Conservation (phyloP, 2,329 filamentous ascomycete genomes). For the Ophiocordyceps camponoti-floridani region DNA sequence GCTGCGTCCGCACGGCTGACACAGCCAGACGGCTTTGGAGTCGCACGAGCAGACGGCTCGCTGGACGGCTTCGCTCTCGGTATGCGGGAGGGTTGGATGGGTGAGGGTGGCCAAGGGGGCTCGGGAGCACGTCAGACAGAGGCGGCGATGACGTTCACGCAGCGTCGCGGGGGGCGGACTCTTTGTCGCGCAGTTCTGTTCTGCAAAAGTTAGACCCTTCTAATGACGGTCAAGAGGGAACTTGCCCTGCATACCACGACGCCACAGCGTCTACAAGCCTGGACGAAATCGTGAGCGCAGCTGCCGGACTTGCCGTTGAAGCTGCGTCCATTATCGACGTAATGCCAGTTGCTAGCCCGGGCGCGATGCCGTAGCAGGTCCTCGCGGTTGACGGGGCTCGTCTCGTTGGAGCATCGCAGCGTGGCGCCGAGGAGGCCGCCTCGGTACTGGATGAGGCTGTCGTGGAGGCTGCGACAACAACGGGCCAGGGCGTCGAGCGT, state of each 20-base stretch:
- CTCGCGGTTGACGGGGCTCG: slow-evolving; percentile 31
- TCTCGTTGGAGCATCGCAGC: slow-evolving; percentile 64
- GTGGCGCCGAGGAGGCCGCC: slow-evolving; percentile 55
- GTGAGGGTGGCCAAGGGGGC: slow-evolving; percentile 45
- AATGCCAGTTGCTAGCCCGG: slow-evolving; percentile 38
- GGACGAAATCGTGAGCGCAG: slow-evolving; percentile 79
- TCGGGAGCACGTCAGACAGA: slow-evolving; percentile 60
- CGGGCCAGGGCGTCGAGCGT: slow-evolving; percentile 67
- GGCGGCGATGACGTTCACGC: slow-evolving; percentile 58
- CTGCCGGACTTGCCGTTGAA: slow-evolving; percentile 50
- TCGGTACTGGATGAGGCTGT: slow-evolving; percentile 63
- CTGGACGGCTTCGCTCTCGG: slow-evolving; percentile 36
- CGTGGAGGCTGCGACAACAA: slow-evolving; percentile 65
- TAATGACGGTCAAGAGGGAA: slow-evolving; percentile 1
- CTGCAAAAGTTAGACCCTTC: slow-evolving; percentile 24
- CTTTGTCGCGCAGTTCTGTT: slow-evolving; percentile 86
- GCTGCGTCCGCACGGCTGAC: slow-evolving; percentile 61
- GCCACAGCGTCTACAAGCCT: slow-evolving; percentile 61
- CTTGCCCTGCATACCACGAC: slow-evolving; percentile 67
- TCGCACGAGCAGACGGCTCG: slow-evolving; percentile 34
- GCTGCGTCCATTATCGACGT: slow-evolving; percentile 36
- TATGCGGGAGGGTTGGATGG: slow-evolving; percentile 20
- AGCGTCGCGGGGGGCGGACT: slow-evolving; percentile 50
- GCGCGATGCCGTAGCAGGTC: slow-evolving; percentile 38
- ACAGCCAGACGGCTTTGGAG: slow-evolving; percentile 57